A percentile compares a stretch with the other conserved stretches of the same genome.
These are phyloP conservation scores for Carex myosuroides DNA, from an alignment of 176 grass and related monocot genomes.

Conservation along the genomic window DNA sequence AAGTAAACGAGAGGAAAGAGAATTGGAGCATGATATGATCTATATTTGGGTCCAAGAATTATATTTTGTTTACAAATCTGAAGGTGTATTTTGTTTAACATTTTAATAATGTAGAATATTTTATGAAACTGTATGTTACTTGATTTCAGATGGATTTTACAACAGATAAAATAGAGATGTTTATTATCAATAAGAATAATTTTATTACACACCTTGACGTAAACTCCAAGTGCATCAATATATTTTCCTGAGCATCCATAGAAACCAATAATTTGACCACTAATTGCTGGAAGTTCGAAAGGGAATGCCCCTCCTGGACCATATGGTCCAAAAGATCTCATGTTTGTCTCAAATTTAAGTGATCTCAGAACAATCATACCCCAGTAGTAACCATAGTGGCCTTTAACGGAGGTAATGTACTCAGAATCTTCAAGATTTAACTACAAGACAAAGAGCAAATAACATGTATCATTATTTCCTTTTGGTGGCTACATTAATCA, in stretches of 20 bases:
- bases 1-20: no score
- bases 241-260: slow-evolving; percentile 26
- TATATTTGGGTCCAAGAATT: no score
- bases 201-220: slow-evolving; percentile 9
- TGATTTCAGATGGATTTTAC: no score
- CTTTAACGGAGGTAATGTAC: slow-evolving; percentile 25
- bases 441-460: not conserved
- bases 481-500: no score
- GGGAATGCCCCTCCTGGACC: slow-evolving; percentile 23
- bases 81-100: no score
- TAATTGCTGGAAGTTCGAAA: slow-evolving; percentile 32
- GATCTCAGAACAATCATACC: slow-evolving; percentile 23
- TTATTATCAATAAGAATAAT: not conserved
- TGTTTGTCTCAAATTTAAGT: slow-evolving; percentile 31
- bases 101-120: no score
- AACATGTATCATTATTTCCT: no score
- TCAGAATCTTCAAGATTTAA: slow-evolving; percentile 31
- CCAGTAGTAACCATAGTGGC: slow-evolving; percentile 17
- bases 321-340: slow-evolving; percentile 33
- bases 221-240: slow-evolving; percentile 35
- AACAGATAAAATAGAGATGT: not conserved
- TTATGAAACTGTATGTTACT: no score
- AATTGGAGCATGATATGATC: no score
- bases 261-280: slow-evolving; percentile 46
- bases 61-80: no score